phyloP scores from a whole-genome alignment of 2,329 filamentous ascomycete species.

The Aspergillus tanneri region DNA sequence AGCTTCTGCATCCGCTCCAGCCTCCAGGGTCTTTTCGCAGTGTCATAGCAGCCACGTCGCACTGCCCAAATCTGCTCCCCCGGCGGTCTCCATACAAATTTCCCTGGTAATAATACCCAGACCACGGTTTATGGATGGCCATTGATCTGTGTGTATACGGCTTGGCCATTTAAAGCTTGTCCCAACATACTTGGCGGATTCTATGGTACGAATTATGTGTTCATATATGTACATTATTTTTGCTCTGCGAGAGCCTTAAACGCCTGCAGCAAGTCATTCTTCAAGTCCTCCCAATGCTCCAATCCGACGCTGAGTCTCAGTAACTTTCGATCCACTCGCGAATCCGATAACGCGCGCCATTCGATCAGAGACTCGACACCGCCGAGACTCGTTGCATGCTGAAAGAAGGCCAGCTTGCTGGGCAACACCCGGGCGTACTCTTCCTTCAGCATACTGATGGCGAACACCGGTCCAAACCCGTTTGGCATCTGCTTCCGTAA shows the following conservation, averaged over 20 bases:
- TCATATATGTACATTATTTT: background rate
- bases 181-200: no score
- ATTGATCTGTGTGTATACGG: no score
- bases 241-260: conserved; percentile 46
- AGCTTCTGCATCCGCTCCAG: no score
- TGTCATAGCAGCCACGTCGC: no score
- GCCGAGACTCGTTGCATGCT: conserved; percentile 90
- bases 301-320: conserved; percentile 81
- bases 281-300: conserved; percentile 80
- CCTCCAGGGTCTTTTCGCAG: no score
- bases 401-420: conserved; percentile 75
- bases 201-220: no score
- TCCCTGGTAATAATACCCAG: no score
- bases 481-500: conserved; percentile 82
- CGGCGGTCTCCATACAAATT: no score
- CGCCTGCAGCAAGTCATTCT: conserved; percentile 67
- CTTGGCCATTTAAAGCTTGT: no score
- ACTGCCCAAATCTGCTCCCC: no score
- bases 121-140: no score
- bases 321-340: conserved; percentile 66
- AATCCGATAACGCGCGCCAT: conserved; percentile 88
- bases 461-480: conserved; percentile 86
- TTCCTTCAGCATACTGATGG: conserved; percentile 62
- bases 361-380: conserved; percentile 95
- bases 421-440: conserved; percentile 67